phyloP scores from a whole-genome alignment of 1,139 yeast species.

The Saccharomyces hybrid region DNA sequence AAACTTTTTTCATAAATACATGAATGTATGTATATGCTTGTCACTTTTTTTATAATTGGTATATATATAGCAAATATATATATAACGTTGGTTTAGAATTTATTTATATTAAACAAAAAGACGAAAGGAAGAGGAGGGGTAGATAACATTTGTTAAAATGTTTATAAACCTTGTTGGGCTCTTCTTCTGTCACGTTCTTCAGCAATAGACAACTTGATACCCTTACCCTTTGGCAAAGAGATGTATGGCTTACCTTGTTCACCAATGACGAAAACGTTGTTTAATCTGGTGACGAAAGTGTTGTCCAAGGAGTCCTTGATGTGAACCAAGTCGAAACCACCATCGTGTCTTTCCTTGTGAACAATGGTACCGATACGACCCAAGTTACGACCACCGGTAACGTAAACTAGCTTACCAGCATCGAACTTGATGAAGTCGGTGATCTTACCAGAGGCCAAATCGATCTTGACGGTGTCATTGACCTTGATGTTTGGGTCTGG shows the following conservation, averaged over 20 bases:
- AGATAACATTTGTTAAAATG: conserved; percentile 5
- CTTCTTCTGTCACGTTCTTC: conserved; percentile 99
- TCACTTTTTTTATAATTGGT: conserved; percentile 5
- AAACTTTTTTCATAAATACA: background rate
- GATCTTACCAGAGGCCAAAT: conserved; percentile 92
- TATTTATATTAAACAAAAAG: background rate
- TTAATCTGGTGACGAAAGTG: conserved; percentile 96
- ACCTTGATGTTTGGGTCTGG: conserved; percentile 96
- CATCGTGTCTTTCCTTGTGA: conserved; percentile 99
- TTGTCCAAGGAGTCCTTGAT: conserved; percentile 95
- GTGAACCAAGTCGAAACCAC: conserved; percentile 99
- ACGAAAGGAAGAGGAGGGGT: background rate
- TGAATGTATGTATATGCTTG: background rate
- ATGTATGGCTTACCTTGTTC: conserved; percentile 97
- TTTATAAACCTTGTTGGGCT: conserved; percentile 49
- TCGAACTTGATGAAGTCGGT: conserved; percentile 89
- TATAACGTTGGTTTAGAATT: background rate
- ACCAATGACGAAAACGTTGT: conserved; percentile 96
- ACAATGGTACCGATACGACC: conserved; percentile 98
- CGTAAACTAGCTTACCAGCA: conserved; percentile 93
- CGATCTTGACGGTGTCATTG: conserved; percentile 95
- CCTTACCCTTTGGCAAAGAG: conserved; percentile 99
- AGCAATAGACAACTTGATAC: conserved; percentile 94
- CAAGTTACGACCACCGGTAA: conserved; percentile 99
- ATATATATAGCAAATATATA: background rate